Evolutionary conservation across 345 rosid species (phyloP).

Genomic region (Brassica napus): DNA sequence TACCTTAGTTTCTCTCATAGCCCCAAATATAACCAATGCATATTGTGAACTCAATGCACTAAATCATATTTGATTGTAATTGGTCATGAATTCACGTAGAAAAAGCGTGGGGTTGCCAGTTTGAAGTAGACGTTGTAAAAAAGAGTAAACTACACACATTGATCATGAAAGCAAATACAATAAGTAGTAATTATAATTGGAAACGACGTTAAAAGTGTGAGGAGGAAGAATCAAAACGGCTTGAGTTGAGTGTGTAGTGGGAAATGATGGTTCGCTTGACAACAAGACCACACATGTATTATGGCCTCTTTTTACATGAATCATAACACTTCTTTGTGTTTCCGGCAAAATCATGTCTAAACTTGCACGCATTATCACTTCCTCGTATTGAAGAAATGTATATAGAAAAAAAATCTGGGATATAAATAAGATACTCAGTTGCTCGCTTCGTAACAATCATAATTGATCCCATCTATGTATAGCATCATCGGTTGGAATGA

Average conservation of each 20-base stretch:
- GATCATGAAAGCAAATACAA: slow-evolving; percentile 6
- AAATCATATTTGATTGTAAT: background rate
- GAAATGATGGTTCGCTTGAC: slow-evolving; percentile 32
- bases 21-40: background rate
- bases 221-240: slow-evolving; percentile 26
- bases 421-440: background rate
- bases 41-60: background rate
- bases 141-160: slow-evolving; percentile 9
- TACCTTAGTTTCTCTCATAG: background rate
- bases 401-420: background rate
- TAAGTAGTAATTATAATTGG: slow-evolving; percentile 1
- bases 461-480: background rate
- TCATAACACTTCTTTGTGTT: slow-evolving; percentile 24
- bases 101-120: background rate
- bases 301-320: slow-evolving; percentile 14
- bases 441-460: background rate
- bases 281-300: slow-evolving; percentile 20
- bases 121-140: slow-evolving; percentile 1
- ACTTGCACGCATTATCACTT: slow-evolving; percentile 32
- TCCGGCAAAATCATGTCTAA: slow-evolving; percentile 34
- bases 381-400: slow-evolving; percentile 7
- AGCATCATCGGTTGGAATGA: background rate
- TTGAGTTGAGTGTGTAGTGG: slow-evolving; percentile 14
- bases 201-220: slow-evolving; percentile 22
- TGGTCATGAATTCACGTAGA: background rate